Base-by-base conservation (phyloP, 345 rosid genomes). In the Moringa oleifera region DNA sequence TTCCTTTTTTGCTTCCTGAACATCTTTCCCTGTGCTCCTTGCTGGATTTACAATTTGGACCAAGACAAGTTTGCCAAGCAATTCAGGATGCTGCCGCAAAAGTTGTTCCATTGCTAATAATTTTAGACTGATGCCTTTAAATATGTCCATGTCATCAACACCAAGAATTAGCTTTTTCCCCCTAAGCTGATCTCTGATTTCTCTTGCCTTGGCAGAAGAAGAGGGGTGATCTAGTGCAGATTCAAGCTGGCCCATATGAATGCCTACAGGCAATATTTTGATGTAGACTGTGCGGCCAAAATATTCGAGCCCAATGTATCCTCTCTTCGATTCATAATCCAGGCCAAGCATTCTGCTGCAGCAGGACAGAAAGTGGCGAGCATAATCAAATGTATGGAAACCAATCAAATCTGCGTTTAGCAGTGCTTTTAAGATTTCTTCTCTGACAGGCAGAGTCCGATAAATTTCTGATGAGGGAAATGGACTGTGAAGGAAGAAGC, bases 71-170 rank as follows among this genome's bases (percentile, higher is more conserved):
- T 77, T 63, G 19, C 84, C 79, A 18, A 20, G 46, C 72, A 77
- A 65, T 31, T 59, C 57, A 36, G 81, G 77, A 77, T 80, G 66
- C 60, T 53, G 68, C 67, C 58, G 64, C 67, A 80, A 31, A 63
- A 80, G 81, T 37, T 68, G 71, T 61, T 80, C 84, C 52, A 80
- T 65, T 24, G 84, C 84, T 57, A 68, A 50, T 19, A 80, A 63
- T 50, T 80, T 80, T 24, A 80, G 63, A 61, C 81, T 80, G 59
- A 80, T 64, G 23, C 84, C 84, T 73, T 80, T 80, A 53, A 80
- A 80, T 68, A 80, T 80, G 70, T 80, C 84, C 84, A 80, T 80
- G 25, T 80, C 84, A 25, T 80, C 84, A 20, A 75, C 73, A 2
- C 84, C 81, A 0, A 80, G 72, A 53, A 80, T 60, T 6, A 80